phyloP scores from a whole-genome alignment of 345 rosid genomes.

The Kernera saxatilis region DNA sequence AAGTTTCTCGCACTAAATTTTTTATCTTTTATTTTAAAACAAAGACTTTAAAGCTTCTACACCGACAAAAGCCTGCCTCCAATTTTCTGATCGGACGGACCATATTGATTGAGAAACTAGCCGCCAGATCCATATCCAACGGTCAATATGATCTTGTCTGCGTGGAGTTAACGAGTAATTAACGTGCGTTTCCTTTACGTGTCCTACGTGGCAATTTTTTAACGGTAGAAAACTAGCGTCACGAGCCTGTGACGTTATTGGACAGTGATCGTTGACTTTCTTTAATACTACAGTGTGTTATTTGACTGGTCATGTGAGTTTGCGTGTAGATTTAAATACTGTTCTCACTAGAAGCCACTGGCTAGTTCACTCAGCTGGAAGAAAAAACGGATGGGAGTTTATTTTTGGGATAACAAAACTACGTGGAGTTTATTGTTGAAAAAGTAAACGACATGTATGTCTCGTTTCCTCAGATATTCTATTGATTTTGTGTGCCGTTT shows the following conservation, averaged over 20 bases:
- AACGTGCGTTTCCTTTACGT: slow-evolving; percentile 13
- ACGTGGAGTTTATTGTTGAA: neutral
- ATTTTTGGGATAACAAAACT: neutral
- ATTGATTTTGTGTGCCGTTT: neutral
- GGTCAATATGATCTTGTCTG: slow-evolving; percentile 3
- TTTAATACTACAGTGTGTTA: neutral
- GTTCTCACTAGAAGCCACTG: slow-evolving; percentile 12
- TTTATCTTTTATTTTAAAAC: neutral
- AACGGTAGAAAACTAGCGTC: slow-evolving; percentile 4
- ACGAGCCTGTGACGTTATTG: slow-evolving; percentile 9
- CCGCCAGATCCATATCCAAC: slow-evolving; percentile 34
- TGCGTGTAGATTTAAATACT: neutral
- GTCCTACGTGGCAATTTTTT: slow-evolving; percentile 11
- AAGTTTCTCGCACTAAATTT: neutral
- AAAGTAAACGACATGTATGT: neutral
- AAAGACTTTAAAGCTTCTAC: neutral
- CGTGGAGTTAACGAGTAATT: slow-evolving; percentile 7
- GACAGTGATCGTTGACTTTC: slow-evolving; percentile 20
- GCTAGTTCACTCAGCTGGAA: neutral
- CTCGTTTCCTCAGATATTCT: neutral
- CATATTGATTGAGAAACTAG: neutral
- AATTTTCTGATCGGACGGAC: slow-evolving; percentile 18
- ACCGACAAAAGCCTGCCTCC: slow-evolving; percentile 24
- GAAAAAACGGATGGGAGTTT: neutral
- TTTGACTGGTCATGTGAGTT: neutral